phyloP scores from a whole-genome alignment of 2,329 filamentous ascomycete genomes.

The Chlorencoelia australis region DNA sequence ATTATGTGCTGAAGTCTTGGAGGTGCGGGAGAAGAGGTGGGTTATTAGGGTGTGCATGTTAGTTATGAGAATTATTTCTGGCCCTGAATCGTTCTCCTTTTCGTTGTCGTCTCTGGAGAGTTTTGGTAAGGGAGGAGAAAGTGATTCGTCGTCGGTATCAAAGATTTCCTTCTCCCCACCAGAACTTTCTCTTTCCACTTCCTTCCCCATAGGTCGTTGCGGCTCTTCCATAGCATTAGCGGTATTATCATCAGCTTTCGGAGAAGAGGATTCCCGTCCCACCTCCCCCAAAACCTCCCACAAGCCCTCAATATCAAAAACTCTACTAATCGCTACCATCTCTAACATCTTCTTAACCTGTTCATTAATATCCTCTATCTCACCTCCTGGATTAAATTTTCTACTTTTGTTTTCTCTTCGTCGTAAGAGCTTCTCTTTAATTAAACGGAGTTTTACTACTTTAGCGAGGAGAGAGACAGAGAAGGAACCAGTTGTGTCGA shows the following conservation, averaged over 20 bases:
- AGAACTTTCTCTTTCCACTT: slow-evolving; percentile 20
- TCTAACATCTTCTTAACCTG: slow-evolving; percentile 31
- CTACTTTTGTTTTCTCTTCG: background rate
- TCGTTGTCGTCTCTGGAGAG: background rate
- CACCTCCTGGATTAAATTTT: background rate
- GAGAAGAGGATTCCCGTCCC: background rate
- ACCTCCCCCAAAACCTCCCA: slow-evolving; percentile 47
- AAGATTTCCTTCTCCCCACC: slow-evolving; percentile 33
- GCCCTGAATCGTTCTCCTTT: slow-evolving; percentile 7
- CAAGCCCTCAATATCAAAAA: slow-evolving; percentile 50
- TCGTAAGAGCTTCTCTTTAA: background rate
- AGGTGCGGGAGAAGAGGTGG: slow-evolving; percentile 39
- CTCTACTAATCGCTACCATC: slow-evolving; percentile 41
- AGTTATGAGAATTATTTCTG: slow-evolving; percentile 43
- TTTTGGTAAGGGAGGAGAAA: background rate
- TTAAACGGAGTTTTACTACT: slow-evolving; percentile 16
- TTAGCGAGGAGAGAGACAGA: slow-evolving; percentile 19
- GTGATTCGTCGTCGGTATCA: slow-evolving; percentile 19
- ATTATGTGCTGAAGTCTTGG: slow-evolving; percentile 37
- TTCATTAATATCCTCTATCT: background rate
- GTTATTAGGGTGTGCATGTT: slow-evolving; percentile 43
- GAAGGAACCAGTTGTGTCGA: slow-evolving; percentile 25
- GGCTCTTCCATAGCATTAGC: background rate
- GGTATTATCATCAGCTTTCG: background rate
- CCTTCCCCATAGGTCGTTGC: background rate